Evolutionary conservation across 129 eudicot species (phyloP).

Genomic region (Calendula officinalis): DNA sequence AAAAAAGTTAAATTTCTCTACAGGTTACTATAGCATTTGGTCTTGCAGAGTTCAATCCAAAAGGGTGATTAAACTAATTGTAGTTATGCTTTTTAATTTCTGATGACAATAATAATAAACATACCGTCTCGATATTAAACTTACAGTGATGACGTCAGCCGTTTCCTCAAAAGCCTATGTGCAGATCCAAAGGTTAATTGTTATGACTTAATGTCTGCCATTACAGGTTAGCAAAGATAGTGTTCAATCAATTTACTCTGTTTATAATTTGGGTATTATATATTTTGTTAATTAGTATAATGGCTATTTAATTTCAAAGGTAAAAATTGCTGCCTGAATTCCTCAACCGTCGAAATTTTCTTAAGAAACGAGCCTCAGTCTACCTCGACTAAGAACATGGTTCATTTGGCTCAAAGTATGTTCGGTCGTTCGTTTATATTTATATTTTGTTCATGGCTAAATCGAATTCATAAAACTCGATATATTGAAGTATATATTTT

Average conservation of each 20-base stretch:
- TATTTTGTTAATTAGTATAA: too few species aligned
- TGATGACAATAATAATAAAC: neutral
- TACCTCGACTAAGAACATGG: conserved; percentile 74
- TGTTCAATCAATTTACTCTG: neutral
- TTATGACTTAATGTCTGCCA: conserved; percentile 51
- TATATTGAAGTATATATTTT: neutral
- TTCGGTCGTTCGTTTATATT: conserved; percentile 18
- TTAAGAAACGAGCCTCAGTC: conserved; percentile 79
- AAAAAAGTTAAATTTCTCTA: neutral
- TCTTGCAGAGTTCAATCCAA: conserved; percentile 69
- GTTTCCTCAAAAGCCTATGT: conserved; percentile 50
- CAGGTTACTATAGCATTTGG: conserved; percentile 69
- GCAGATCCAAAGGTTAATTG: conserved; percentile 53
- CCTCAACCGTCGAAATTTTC: conserved; percentile 58
- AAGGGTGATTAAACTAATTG: conserved; percentile 39
- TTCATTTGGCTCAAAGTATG: conserved; percentile 93
- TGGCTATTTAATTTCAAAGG: conserved; percentile 31
- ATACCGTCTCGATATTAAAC: neutral
- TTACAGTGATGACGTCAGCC: conserved; percentile 38
- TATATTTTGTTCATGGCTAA: neutral
- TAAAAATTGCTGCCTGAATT: conserved; percentile 74
- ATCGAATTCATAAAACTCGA: neutral
- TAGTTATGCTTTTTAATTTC: neutral
- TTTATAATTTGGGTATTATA: neutral
- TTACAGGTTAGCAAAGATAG: conserved; percentile 44